phyloP scores from a whole-genome alignment of 139 green algal genomes.

The Deuterostichococcus epilithicus region DNA sequence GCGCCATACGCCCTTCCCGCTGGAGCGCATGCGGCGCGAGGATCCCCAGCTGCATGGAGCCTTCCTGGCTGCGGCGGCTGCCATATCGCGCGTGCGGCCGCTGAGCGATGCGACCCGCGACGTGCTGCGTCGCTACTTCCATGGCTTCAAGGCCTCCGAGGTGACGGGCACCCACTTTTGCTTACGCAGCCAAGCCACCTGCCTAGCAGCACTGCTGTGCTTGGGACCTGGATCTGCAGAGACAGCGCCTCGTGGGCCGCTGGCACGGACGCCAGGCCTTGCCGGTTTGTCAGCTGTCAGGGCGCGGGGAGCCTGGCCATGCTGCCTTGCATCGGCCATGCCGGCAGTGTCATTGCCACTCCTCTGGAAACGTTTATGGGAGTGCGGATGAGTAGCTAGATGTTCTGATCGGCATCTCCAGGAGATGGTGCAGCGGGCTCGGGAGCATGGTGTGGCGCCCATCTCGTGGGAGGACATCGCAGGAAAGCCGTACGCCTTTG shows the following conservation, averaged over 20 bases:
- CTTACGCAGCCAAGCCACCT: background rate
- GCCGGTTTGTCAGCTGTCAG: too few relatives aligned
- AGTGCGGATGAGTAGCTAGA: background rate
- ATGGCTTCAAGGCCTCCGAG: constrained; percentile 16
- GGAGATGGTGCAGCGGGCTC: constrained; percentile 15
- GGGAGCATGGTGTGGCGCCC: constrained; percentile 21
- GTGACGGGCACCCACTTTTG: background rate
- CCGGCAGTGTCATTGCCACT: too few relatives aligned
- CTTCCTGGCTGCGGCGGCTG: constrained; percentile 7
- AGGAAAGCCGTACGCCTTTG: constrained; percentile 12
- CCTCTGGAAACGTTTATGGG: too few relatives aligned
- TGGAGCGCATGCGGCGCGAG: constrained; percentile 17
- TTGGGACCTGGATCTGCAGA: too few relatives aligned
- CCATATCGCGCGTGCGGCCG: constrained; percentile 6
- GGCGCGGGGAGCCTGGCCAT: too few relatives aligned
- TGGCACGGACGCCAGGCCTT: too few relatives aligned
- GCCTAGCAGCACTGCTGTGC: background rate
- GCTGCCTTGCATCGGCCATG: too few relatives aligned
- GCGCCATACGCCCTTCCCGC: constrained; percentile 20
- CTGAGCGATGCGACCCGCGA: constrained; percentile 19
- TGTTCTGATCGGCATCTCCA: background rate
- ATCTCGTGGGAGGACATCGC: constrained; percentile 18
- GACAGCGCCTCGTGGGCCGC: too few relatives aligned
- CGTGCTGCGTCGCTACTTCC: constrained; percentile 20
- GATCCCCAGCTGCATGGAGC: constrained; percentile 24